Evolutionary conservation across 805 yeast species (phyloP), one percentile per base, ranked within the genome.

Genomic region (Wickerhamomyces kurtzmanii): DNA sequence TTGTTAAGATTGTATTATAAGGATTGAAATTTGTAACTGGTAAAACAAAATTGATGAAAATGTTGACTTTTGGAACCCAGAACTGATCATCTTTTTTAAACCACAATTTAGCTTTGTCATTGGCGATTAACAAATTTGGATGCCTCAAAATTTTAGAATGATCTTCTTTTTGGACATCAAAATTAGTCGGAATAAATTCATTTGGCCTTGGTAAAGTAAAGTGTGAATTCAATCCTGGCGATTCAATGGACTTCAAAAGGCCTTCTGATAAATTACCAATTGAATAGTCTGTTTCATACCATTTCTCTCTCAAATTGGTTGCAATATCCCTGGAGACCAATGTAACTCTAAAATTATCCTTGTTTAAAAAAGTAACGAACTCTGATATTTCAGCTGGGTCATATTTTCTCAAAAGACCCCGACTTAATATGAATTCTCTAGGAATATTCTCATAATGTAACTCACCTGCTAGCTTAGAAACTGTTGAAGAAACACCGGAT

Each of bases 251-350:
- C 8, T 47, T 27, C 6, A 59, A 11, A 4, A 77, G 49, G 1
- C 54, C 56, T 0, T 37, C 24, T 3, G 71, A 57, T 14, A 83
- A 43, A 11, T 59, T 55, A 8, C 55, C 60, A 23, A 66, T 49
- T 3, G 68, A 54, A 48, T 85, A 83, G 40, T 81, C 80, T 1
- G 96, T 85, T 4, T 94, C 95, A 47, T 91, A 89, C 95, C 96
- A 89, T 44, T 72, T 64, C 49, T 89, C 98, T 13, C 46, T 60
- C 11, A 54, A 37, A 30, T 66, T 66, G 4, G 74, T 65, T 6
- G 63, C 64, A 29, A 71, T 62, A 38, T 50, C 69, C 51, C 59
- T 75, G 17, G 70, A 61, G 10, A 73, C 58, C 15, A 87, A 47
- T 24, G 65, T 55, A 5, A 71, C 58, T 34, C 84, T 65, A 40